Conservation (phyloP, 768 basidiomycete genomes). For the Rhodotorula sphaerocarpa region DNA sequence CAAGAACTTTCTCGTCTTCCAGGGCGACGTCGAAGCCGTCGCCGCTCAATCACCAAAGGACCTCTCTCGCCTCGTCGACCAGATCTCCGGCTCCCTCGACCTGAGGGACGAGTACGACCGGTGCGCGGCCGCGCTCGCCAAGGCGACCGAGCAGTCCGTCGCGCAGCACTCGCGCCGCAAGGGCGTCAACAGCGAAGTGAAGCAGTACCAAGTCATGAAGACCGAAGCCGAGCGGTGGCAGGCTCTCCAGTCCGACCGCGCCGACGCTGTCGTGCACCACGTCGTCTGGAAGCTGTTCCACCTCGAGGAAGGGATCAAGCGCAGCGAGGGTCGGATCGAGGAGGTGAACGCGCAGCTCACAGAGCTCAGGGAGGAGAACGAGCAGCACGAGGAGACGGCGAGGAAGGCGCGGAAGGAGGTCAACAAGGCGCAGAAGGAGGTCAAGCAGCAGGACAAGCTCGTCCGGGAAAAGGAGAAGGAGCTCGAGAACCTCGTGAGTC, state of each 20-base stretch:
- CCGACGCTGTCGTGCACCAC: constrained; percentile 70
- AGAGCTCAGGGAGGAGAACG: constrained; percentile 56
- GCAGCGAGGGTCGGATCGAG: constrained; percentile 61
- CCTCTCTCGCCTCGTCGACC: constrained; percentile 81
- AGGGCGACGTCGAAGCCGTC: constrained; percentile 96
- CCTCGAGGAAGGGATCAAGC: constrained; percentile 72
- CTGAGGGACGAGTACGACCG: constrained; percentile 79
- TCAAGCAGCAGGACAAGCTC: constrained; percentile 73
- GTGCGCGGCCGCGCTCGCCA: constrained; percentile 75
- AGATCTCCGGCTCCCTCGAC: constrained; percentile 73
- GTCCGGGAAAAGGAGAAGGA: constrained; percentile 87
- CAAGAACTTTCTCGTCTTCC: constrained; percentile 98
- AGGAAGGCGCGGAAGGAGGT: constrained; percentile 76
- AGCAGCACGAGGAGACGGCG: constrained; percentile 60
- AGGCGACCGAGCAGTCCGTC: constrained; percentile 87
- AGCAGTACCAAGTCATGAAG: constrained; percentile 95
- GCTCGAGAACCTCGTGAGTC: constrained; percentile 66
- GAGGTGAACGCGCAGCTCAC: constrained; percentile 64
- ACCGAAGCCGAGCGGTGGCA: constrained; percentile 84
- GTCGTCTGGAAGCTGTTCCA: constrained; percentile 82
- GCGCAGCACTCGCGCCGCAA: constrained; percentile 90
- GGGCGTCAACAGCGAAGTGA: constrained; percentile 88
- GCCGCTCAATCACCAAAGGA: constrained; percentile 89
- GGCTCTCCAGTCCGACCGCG: constrained; percentile 57
- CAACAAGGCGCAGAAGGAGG: constrained; percentile 63